Conservation (phyloP, 164 flowering plant genomes). For the Kalanchoe fedtschenkoi region DNA sequence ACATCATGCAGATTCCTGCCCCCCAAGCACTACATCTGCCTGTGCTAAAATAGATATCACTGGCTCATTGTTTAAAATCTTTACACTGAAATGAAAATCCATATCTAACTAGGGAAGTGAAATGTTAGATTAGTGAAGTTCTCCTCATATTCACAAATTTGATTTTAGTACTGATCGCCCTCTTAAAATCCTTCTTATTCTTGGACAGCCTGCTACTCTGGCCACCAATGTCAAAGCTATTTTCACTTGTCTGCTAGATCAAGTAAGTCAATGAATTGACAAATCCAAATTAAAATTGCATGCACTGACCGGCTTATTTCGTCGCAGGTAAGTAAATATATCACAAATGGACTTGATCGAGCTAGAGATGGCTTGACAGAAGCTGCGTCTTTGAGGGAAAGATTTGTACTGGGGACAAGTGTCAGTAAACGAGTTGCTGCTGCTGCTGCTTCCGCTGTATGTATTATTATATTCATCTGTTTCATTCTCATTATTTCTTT, state of each 20-base stretch:
- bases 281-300: neutral
- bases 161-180: neutral
- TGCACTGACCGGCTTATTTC: conserved; percentile 1
- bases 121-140: conserved; percentile 1
- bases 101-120: neutral
- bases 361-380: conserved; percentile 90
- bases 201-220: conserved; percentile 74
- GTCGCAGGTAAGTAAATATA: conserved; percentile 77
- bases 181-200: conserved; percentile 7
- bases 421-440: conserved; percentile 94
- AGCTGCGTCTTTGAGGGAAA: conserved; percentile 92
- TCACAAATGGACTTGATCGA: conserved; percentile 87
- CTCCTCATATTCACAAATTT: neutral
- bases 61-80: neutral
- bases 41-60: neutral
- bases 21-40: neutral
- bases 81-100: neutral
- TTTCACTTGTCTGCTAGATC: conserved; percentile 83
- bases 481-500: conserved; percentile 1
- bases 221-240: conserved; percentile 77
- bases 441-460: conserved; percentile 98
- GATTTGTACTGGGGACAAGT: conserved; percentile 74
- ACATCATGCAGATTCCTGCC: neutral
- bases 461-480: conserved; percentile 15
- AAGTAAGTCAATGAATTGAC: conserved; percentile 44